Evolutionary conservation across 1,284 basidiomycete species (phyloP).

Genomic region (Apiotrichum gamsii): DNA sequence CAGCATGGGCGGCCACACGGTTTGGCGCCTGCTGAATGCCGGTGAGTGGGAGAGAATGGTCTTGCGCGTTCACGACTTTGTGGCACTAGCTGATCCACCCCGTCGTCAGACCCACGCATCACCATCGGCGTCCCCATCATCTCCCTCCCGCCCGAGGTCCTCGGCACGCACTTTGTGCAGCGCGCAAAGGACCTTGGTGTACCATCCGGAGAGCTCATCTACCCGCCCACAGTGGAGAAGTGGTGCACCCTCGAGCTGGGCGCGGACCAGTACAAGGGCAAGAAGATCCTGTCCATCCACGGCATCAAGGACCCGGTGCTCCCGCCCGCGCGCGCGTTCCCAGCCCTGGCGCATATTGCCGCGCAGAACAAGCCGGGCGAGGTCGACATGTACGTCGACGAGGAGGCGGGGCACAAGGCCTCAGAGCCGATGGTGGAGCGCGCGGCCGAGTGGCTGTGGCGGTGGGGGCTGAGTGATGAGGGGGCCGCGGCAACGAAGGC

Average conservation of each 20-base stretch:
- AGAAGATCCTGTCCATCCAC: slow-evolving; percentile 63
- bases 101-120: slow-evolving; percentile 67
- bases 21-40: slow-evolving; percentile 31
- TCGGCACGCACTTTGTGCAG: slow-evolving; percentile 54
- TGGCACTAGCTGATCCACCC: slow-evolving; percentile 28
- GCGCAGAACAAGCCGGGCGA: neutral
- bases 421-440: slow-evolving; percentile 41
- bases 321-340: slow-evolving; percentile 24
- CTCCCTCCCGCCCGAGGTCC: slow-evolving; percentile 61
- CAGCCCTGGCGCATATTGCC: slow-evolving; percentile 33
- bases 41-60: slow-evolving; percentile 48
- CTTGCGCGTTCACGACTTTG: too few relatives aligned
- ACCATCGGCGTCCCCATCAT: slow-evolving; percentile 63
- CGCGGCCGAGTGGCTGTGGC: slow-evolving; percentile 42
- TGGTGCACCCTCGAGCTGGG: neutral
- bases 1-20: slow-evolving; percentile 48
- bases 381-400: slow-evolving; percentile 33
- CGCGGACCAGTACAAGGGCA: slow-evolving; percentile 54
- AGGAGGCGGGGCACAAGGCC: slow-evolving; percentile 2
- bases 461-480: slow-evolving; percentile 20
- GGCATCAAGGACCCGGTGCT: slow-evolving; percentile 48
- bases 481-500: neutral
- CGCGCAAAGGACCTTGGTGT: slow-evolving; percentile 36
- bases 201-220: slow-evolving; percentile 33
- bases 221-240: neutral